These are phyloP conservation scores for Halophytophthora batemanensis DNA, from an alignment of 352 stramenopile species.

Conservation along the genomic window DNA sequence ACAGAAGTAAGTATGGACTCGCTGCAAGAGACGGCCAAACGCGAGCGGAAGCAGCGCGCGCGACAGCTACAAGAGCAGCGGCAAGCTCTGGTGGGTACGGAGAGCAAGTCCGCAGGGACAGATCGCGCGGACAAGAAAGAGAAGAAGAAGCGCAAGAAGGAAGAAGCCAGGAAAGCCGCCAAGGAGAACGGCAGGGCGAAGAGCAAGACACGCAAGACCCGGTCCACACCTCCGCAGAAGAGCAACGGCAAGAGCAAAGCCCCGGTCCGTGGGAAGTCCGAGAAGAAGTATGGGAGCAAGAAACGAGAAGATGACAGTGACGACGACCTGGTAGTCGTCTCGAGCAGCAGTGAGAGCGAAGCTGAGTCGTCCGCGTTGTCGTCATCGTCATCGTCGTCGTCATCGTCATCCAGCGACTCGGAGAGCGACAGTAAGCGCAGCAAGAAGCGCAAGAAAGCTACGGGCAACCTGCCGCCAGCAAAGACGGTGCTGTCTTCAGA, in stretches of 20 bases:
- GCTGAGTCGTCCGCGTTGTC: slow-evolving; percentile 11
- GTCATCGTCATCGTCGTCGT: slow-evolving; percentile 21
- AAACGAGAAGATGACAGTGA: slow-evolving; percentile 22
- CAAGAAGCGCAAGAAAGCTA: slow-evolving; percentile 32
- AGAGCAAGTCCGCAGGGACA: background rate
- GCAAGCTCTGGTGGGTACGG: slow-evolving; percentile 32
- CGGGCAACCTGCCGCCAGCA: slow-evolving; percentile 54
- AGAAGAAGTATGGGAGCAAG: slow-evolving; percentile 5
- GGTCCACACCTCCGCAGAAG: slow-evolving; percentile 8
- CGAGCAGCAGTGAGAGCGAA: slow-evolving; percentile 24
- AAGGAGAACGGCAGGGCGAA: slow-evolving; percentile 1
- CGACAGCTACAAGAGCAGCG: slow-evolving; percentile 40
- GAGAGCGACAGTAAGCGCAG: slow-evolving; percentile 24
- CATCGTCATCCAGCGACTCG: slow-evolving; percentile 31
- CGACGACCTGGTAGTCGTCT: slow-evolving; percentile 29
- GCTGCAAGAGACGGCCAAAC: slow-evolving; percentile 38
- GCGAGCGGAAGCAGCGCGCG: slow-evolving; percentile 48
- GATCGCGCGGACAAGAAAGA: slow-evolving; percentile 15
- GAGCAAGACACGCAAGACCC: slow-evolving; percentile 5
- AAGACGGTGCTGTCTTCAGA: slow-evolving; percentile 67
- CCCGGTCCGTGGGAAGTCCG: slow-evolving; percentile 4
- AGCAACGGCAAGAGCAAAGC: slow-evolving; percentile 20
- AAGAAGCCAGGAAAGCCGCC: slow-evolving; percentile 15
- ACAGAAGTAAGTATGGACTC: slow-evolving; percentile 58
- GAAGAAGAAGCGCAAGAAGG: slow-evolving; percentile 23